These are phyloP conservation scores for Coleophoma crateriformis DNA, from an alignment of 2,329 filamentous ascomycete genomes.

Conservation along the genomic window DNA sequence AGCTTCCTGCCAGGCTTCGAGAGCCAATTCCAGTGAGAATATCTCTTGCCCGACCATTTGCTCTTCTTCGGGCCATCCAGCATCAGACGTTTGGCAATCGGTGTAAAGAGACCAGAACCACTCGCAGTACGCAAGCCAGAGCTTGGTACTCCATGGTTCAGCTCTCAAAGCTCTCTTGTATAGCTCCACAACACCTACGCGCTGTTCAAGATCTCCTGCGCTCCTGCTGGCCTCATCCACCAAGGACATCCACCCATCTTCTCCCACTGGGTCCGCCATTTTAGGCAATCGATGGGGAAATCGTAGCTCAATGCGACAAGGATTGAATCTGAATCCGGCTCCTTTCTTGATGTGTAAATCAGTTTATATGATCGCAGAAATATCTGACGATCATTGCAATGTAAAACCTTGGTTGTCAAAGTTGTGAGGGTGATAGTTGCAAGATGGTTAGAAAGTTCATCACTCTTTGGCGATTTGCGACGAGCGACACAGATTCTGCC, in stretches of 20 bases:
- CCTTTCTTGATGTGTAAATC: not conserved
- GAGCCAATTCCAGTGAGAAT: constrained; percentile 62
- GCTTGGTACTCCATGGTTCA: constrained; percentile 66
- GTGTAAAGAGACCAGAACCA: constrained; percentile 70
- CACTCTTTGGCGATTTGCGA: too few relatives aligned
- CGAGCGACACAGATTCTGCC: too few relatives aligned
- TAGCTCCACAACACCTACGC: constrained; percentile 65
- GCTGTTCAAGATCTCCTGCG: constrained; percentile 58
- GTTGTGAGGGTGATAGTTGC: not conserved
- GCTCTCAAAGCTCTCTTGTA: constrained; percentile 65
- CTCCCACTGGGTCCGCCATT: constrained; percentile 55
- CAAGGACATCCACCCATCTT: constrained; percentile 73
- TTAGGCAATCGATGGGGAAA: not conserved
- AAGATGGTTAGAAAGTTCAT: too few relatives aligned
- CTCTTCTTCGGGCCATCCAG: constrained; percentile 61
- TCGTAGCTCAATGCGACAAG: too few relatives aligned
- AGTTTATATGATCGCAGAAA: not conserved
- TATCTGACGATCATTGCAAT: not conserved
- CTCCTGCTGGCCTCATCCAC: constrained; percentile 64
- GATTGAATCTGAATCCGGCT: too few relatives aligned
- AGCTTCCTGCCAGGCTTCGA: constrained; percentile 67
- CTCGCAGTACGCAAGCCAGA: constrained; percentile 76
- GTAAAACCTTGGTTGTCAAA: not conserved
- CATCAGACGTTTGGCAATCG: constrained; percentile 51
- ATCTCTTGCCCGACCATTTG: constrained; percentile 62